Evolutionary conservation across 768 basidiomycete genomes (phyloP), one percentile per base, ranked within the genome.

Genomic region (Lentinula sp.): DNA sequence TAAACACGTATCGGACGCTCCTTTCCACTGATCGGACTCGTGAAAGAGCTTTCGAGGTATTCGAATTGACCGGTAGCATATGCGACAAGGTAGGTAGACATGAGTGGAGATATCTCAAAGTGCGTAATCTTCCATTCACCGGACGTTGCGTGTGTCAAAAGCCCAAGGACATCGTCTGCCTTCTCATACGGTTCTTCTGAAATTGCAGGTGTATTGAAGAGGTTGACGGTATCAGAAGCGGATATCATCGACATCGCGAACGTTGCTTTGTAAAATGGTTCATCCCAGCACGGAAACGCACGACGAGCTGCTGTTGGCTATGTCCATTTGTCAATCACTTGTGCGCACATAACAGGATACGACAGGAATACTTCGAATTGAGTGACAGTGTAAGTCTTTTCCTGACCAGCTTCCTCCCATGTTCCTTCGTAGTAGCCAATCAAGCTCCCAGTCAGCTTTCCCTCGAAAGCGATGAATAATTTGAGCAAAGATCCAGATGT

Each of bases 251-350:
- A 81, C 64, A 87, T 74, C 0, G 76, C 61, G 67, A 82, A 85
- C 15, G 82, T 87, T 1, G 88, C 84, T 70, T 91, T 91, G 65
- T 88, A 74, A 37, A 76, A 74, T 9, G 89, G 90, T 67, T 91
- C 89, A 67, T 91, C 89, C 84, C 85, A 90, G 73, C 83, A 84
- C 16, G 85, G 85, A 68, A 93, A 90, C 5, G 88, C 84, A 46
- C 84, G 82, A 56, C 94, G 79, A 9, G 95, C 95, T 61, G 86
- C 87, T 42, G 91, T 96, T 42, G 95, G 87, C 88, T 96, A 11
- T 28, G 28, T 3, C 3, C 15, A 60, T 31, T 65, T 16, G 37
- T 28, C 28, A n/a, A 61, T 58, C 21, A 35, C 39, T 4, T 0
- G 28, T 28, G 28, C 3, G 28, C 28, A 34, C 28, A 34, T 28